phyloP scores from a whole-genome alignment of 2,329 filamentous ascomycete genomes.

The Xylariaceae sp. region DNA sequence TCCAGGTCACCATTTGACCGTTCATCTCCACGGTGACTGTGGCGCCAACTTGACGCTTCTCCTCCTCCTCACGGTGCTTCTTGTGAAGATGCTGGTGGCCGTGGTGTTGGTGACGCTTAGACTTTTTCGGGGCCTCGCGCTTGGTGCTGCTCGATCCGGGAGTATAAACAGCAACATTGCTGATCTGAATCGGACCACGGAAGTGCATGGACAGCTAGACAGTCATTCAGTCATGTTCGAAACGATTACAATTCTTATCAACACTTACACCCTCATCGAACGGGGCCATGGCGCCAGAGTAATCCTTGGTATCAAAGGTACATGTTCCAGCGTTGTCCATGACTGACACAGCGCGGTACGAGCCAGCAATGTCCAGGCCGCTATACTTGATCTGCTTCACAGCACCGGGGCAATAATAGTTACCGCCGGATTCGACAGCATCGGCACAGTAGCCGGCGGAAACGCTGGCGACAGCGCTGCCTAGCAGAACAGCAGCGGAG shows the following conservation, averaged over 20 bases:
- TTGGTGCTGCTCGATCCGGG: conserved; percentile 41
- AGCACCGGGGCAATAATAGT: conserved; percentile 27
- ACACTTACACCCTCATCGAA: conserved; percentile 66
- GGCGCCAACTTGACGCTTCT: conserved; percentile 45
- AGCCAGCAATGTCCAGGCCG: conserved; percentile 57
- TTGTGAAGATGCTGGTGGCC: conserved; percentile 52
- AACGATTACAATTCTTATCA: background rate
- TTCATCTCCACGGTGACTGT: conserved; percentile 57
- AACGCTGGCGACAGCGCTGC: conserved; percentile 26
- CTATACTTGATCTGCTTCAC: conserved; percentile 67
- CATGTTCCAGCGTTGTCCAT: conserved; percentile 60
- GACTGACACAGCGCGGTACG: conserved; percentile 61
- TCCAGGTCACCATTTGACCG: conserved; percentile 56
- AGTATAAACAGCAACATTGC: conserved; percentile 67
- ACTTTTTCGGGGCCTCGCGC: conserved; percentile 32
- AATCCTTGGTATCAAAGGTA: conserved; percentile 48
- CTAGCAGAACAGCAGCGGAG: conserved; percentile 23
- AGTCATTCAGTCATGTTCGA: conserved; percentile 10
- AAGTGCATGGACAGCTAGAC: conserved; percentile 67
- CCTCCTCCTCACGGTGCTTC: conserved; percentile 39
- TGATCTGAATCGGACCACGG: conserved; percentile 66
- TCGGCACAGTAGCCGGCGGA: conserved; percentile 24
- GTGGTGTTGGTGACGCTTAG: conserved; percentile 43
- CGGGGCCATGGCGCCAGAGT: conserved; percentile 62
- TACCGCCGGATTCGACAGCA: conserved; percentile 25